These are phyloP conservation scores for Sporobolomyces phaffii DNA, from an alignment of 768 basidiomycete species.

Conservation along the genomic window DNA sequence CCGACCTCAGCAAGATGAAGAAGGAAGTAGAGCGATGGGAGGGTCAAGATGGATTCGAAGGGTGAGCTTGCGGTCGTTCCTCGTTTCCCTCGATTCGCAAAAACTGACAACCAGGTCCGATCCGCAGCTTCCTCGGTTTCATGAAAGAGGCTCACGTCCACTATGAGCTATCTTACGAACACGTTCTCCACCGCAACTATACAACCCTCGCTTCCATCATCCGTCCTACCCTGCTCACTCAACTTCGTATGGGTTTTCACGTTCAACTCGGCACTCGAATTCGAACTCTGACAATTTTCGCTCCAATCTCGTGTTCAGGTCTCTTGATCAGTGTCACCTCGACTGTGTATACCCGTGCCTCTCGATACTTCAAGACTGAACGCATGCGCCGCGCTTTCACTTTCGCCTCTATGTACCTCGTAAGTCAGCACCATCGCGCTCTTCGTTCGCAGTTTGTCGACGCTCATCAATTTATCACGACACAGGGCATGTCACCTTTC, in stretches of 20 bases:
- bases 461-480: not conserved
- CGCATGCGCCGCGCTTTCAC: constrained; percentile 49
- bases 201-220: constrained; percentile 46
- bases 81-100: not conserved
- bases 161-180: constrained; percentile 47
- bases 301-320: not conserved
- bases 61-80: constrained; percentile 16
- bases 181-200: constrained; percentile 49
- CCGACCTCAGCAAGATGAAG: constrained; percentile 47
- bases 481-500: constrained; percentile 47
- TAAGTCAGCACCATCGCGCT: not conserved
- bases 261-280: not conserved
- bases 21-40: constrained; percentile 49
- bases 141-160: constrained; percentile 46
- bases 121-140: constrained; percentile 42
- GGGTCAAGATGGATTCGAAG: constrained; percentile 46
- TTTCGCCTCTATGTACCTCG: constrained; percentile 49
- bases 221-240: constrained; percentile 45
- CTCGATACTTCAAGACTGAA: constrained; percentile 43
- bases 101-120: not conserved
- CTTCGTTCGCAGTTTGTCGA: no score
- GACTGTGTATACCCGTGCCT: constrained; percentile 38
- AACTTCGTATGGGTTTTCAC: constrained; percentile 41
- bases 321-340: constrained; percentile 30
- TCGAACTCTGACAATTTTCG: not conserved